Evolutionary conservation across 352 stramenopile species (phyloP), one percentile per base, ranked within the genome.

Genomic region (Phytophthora pisi): DNA sequence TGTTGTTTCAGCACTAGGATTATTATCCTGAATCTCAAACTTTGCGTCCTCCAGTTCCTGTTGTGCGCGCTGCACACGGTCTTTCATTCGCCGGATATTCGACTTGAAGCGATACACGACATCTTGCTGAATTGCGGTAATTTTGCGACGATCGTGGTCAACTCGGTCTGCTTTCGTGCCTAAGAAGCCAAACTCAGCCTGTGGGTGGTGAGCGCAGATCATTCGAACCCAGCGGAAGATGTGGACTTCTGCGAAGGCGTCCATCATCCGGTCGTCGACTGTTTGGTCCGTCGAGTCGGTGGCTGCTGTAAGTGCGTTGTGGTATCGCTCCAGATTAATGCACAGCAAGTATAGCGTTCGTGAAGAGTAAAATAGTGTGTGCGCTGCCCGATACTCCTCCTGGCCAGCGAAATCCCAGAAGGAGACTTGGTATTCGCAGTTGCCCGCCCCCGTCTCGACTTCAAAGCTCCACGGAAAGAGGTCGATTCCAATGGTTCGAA

Each of bases 401-500:
- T 68, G 61, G 0, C 61, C 61, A 16, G 61, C 53, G 13, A 64
- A 68, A 30, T 68, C 46, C 61, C 61, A 68, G 5, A 68, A 53
- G 2, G 65, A 60, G 1, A 68, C 45, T 40, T 64, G 24, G 30
- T 64, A 68, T 20, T 64, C 26, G 11, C 26, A 20, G 1, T 61
- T 42, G 4, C 24, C 38, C 10, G 8, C 52, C 58, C 66, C 57
- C 30, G 45, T 63, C 30, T 51, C 55, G 43, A 51, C 70, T 24
- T 51, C 51, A n/a, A 80, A 80, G 3, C 56, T 18, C 31, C 64
- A 78, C 2, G 68, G 26, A n/a, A 75, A 64, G 6, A 80, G 49
- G 15, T 81, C 70, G 18, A 81, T 76, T 6, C 74, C 74, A 49
- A 78, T 72, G 2, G 74, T 81, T 2, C 70, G 74, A 18, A 67